These are phyloP conservation scores for Neurospora sp. DNA, from an alignment of 2,329 filamentous ascomycete species.

Conservation along the genomic window DNA sequence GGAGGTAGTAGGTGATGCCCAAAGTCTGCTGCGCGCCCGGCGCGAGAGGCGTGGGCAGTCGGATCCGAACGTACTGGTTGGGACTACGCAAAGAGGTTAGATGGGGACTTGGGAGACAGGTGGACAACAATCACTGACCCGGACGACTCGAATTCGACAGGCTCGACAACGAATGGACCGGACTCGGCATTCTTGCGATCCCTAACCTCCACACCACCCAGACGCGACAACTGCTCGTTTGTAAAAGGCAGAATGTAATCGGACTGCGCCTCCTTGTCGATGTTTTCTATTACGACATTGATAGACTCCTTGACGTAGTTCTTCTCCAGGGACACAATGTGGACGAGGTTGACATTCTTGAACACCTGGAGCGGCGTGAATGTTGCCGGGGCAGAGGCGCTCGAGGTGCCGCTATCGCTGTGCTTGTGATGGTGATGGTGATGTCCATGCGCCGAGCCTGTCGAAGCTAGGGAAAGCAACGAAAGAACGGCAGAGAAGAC, in stretches of 20 bases:
- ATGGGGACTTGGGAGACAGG: constrained; percentile 7
- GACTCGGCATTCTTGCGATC: constrained; percentile 73
- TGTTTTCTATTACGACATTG: constrained; percentile 91
- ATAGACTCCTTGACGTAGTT: constrained; percentile 81
- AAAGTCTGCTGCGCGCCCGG: constrained; percentile 75
- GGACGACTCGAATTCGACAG: constrained; percentile 53
- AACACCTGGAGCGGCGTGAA: constrained; percentile 88
- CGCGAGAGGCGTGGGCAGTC: constrained; percentile 64
- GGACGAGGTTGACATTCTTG: constrained; percentile 86
- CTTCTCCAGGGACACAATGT: constrained; percentile 87
- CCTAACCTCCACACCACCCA: constrained; percentile 84
- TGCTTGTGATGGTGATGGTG: constrained; percentile 17
- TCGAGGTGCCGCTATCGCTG: constrained; percentile 43
- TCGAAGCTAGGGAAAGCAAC: constrained; percentile 40
- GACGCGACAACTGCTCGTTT: constrained; percentile 58
- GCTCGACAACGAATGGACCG: constrained; percentile 58
- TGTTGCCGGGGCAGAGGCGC: constrained; percentile 38
- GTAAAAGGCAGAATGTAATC: constrained; percentile 91
- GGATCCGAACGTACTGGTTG: constrained; percentile 75
- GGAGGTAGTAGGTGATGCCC: constrained; percentile 73
- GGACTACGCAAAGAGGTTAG: constrained; percentile 37
- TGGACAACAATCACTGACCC: constrained; percentile 33
- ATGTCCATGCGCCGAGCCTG: constrained; percentile 10
- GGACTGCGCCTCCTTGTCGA: constrained; percentile 65
- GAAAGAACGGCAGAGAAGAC: constrained; percentile 50